Percentiles rank a stretch among this genome's conserved stretches.
Evolutionary conservation across 768 basidiomycete species (phyloP).

Genomic region (Mycena vulgaris): DNA sequence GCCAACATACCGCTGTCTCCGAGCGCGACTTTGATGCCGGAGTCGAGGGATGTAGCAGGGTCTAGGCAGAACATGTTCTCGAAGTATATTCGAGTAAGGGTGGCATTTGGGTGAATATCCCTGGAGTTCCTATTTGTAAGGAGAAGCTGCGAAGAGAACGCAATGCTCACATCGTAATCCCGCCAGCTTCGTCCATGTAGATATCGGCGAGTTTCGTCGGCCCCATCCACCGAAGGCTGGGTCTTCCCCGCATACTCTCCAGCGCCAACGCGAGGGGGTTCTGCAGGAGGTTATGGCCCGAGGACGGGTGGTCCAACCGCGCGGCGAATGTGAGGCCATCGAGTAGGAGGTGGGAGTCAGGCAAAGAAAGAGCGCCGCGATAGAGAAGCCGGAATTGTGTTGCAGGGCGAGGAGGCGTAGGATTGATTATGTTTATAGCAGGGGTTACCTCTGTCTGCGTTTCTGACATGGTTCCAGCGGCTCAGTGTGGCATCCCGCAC

Average conservation of each 20-base stretch:
- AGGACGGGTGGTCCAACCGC: slow-evolving; percentile 58
- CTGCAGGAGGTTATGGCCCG: slow-evolving; percentile 65
- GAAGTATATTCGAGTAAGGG: slow-evolving; percentile 75
- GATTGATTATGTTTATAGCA: slow-evolving; percentile 34
- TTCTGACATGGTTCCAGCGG: not conserved
- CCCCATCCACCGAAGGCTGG: slow-evolving; percentile 72
- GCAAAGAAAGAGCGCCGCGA: slow-evolving; percentile 80
- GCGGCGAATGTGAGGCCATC: slow-evolving; percentile 83
- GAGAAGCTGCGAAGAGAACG: slow-evolving; percentile 7
- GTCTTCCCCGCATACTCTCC: slow-evolving; percentile 86
- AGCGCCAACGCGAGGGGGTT: slow-evolving; percentile 81
- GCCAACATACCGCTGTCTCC: slow-evolving; percentile 73
- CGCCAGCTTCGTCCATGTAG: slow-evolving; percentile 73
- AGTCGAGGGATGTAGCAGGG: slow-evolving; percentile 54
- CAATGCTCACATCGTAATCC: slow-evolving; percentile 52
- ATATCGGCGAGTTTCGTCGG: slow-evolving; percentile 67
- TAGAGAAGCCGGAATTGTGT: slow-evolving; percentile 73
- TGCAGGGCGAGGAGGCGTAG: slow-evolving; percentile 41
- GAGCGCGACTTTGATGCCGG: slow-evolving; percentile 77
- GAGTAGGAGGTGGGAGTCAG: slow-evolving; percentile 79
- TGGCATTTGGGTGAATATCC: slow-evolving; percentile 79
- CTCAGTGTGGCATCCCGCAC: not conserved
- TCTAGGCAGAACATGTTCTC: slow-evolving; percentile 77
- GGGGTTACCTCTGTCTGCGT: not conserved
- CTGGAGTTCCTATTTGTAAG: slow-evolving; percentile 50